Conservation (phyloP, 2,329 filamentous ascomycete species). For the Pyrenochaeta sp. region DNA sequence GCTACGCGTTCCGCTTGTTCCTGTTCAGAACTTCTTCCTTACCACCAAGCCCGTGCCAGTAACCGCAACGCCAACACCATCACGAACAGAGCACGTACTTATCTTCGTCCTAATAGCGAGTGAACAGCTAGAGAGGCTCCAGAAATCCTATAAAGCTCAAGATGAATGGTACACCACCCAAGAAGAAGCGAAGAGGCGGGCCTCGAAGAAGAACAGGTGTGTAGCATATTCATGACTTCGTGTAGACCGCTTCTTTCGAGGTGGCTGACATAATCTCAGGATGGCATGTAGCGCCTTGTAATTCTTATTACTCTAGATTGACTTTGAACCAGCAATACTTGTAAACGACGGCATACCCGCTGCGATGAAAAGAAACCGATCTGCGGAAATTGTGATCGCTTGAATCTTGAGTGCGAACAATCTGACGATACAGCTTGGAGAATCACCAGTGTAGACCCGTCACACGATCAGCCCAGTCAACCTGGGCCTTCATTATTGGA, state of each 20-base stretch:
- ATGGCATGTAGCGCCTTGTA: slow-evolving; percentile 18
- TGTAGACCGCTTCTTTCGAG: background rate
- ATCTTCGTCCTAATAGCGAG: background rate
- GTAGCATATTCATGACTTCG: background rate
- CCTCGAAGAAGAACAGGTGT: slow-evolving; percentile 38
- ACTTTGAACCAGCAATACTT: slow-evolving; percentile 35
- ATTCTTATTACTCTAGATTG: background rate
- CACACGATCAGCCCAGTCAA: slow-evolving; percentile 6
- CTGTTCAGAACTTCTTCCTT: background rate
- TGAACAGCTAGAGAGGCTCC: background rate
- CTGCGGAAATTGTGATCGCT: slow-evolving; percentile 43
- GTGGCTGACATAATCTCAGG: slow-evolving; percentile 15
- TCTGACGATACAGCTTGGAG: slow-evolving; percentile 31
- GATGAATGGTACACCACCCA: slow-evolving; percentile 10
- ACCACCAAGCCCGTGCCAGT: too few species aligned
- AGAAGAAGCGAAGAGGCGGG: slow-evolving; percentile 39
- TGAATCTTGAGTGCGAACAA: slow-evolving; percentile 38
- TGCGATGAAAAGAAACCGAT: slow-evolving; percentile 47
- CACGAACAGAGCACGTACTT: background rate
- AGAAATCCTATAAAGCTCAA: background rate
- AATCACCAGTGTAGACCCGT: slow-evolving; percentile 3
- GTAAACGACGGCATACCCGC: slow-evolving; percentile 44
- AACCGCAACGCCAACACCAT: background rate
- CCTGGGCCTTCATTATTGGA: slow-evolving; percentile 23
- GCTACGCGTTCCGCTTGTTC: background rate